phyloP scores from a whole-genome alignment of 495 filamentous ascomycete genomes.

The Penicillium daleae region DNA sequence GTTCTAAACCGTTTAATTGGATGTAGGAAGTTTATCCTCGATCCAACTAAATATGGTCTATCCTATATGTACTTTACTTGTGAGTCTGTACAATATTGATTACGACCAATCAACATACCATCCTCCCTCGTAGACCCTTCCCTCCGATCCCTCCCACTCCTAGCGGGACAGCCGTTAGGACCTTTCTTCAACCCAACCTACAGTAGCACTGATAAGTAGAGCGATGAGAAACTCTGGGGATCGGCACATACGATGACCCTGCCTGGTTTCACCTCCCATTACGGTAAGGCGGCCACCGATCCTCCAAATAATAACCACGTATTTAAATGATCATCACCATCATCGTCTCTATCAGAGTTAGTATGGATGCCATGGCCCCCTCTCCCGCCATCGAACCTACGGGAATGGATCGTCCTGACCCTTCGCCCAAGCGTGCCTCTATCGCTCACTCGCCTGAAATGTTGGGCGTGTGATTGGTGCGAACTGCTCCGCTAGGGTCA shows the following conservation, averaged over 20 bases:
- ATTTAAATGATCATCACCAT: constrained; percentile 1
- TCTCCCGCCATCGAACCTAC: constrained; percentile 20
- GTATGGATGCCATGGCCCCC: neutral
- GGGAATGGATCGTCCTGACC: constrained; percentile 39
- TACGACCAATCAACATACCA: neutral
- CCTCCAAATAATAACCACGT: constrained; percentile 27
- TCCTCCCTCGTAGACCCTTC: neutral
- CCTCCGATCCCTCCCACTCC: neutral
- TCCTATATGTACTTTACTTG: too few relatives aligned
- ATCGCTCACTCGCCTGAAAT: neutral
- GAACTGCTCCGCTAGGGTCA: neutral
- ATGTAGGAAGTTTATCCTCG: neutral
- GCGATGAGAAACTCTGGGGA: constrained; percentile 18
- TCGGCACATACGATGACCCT: constrained; percentile 37
- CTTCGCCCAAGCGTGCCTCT: constrained; percentile 23
- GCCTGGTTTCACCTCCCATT: constrained; percentile 35
- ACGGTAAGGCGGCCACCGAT: constrained; percentile 20
- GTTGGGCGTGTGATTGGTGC: neutral
- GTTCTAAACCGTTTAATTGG: neutral
- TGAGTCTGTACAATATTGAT: too few relatives aligned
- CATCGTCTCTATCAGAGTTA: neutral
- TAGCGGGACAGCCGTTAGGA: neutral
- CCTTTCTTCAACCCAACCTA: neutral
- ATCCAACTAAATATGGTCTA: neutral
- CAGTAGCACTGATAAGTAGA: constrained; percentile 1